Percentiles rank a stretch among this genome's conserved stretches.
These are phyloP conservation scores for Rhodofomes roseus DNA, from an alignment of 1,284 basidiomycete genomes.

Conservation along the genomic window DNA sequence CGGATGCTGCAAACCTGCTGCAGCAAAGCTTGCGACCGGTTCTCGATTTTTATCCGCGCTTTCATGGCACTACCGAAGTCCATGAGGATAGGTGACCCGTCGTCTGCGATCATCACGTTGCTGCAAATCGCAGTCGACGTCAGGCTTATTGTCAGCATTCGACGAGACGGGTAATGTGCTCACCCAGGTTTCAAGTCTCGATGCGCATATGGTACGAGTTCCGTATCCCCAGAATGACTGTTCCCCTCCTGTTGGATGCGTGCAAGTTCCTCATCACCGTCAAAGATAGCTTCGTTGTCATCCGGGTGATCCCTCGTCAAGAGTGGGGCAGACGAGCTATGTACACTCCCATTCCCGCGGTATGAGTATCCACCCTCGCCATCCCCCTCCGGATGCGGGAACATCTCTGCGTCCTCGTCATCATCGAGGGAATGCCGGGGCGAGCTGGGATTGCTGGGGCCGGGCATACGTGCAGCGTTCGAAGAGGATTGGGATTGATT, in stretches of 20 bases:
- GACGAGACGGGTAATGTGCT: slow-evolving; percentile 24
- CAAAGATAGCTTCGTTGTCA: slow-evolving; percentile 65
- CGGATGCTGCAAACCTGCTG: slow-evolving; percentile 58
- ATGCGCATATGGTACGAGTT: slow-evolving; percentile 89
- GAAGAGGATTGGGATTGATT: slow-evolving; percentile 24
- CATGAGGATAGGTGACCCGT: slow-evolving; percentile 93
- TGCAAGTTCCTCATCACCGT: slow-evolving; percentile 70
- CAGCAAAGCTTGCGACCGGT: slow-evolving; percentile 79
- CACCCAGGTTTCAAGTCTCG: slow-evolving; percentile 96
- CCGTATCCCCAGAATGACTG: slow-evolving; percentile 38
- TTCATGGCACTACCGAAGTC: slow-evolving; percentile 92
- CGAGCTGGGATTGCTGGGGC: neutral
- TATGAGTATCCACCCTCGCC: slow-evolving; percentile 71
- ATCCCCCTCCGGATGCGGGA: slow-evolving; percentile 71
- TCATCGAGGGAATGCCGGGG: slow-evolving; percentile 31
- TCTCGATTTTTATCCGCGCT: slow-evolving; percentile 77
- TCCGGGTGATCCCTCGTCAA: slow-evolving; percentile 47
- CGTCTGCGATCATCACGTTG: slow-evolving; percentile 95
- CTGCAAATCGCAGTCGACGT: slow-evolving; percentile 35
- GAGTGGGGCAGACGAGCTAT: slow-evolving; percentile 40
- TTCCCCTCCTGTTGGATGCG: slow-evolving; percentile 26
- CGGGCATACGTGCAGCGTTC: slow-evolving; percentile 25
- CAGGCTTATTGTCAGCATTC: neutral
- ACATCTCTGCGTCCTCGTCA: slow-evolving; percentile 55
- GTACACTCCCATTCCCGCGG: slow-evolving; percentile 42